A percentile compares a stretch with the other conserved stretches of the same genome.
phyloP scores from a whole-genome alignment of 345 rosid genomes.

The Pugionium dolabratum region DNA sequence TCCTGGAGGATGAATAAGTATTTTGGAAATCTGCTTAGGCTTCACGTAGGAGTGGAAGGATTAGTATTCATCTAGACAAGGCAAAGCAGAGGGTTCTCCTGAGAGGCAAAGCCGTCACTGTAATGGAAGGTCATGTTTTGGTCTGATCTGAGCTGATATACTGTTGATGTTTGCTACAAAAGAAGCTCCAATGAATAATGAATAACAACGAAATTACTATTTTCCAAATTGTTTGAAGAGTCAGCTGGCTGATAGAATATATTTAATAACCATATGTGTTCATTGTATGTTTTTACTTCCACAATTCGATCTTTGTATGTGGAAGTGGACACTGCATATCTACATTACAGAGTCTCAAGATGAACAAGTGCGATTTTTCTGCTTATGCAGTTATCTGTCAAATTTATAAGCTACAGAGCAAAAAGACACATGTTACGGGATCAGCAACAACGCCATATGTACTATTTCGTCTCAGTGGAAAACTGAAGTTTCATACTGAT shows the following conservation, averaged over 20 bases:
- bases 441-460: background rate
- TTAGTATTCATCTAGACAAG: slow-evolving; percentile 56
- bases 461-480: slow-evolving; percentile 39
- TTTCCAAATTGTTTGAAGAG: background rate
- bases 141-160: slow-evolving; percentile 38
- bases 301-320: slow-evolving; percentile 44
- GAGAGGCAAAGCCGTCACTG: slow-evolving; percentile 62
- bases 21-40: slow-evolving; percentile 45
- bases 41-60: slow-evolving; percentile 62
- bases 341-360: slow-evolving; percentile 59
- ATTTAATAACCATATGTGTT: background rate
- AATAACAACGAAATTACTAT: background rate
- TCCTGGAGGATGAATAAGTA: slow-evolving; percentile 4
- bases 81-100: slow-evolving; percentile 57
- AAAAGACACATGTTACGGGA: background rate
- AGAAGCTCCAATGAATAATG: background rate
- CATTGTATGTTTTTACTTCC: background rate
- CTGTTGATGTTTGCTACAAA: background rate
- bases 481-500: slow-evolving; percentile 47
- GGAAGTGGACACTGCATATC: slow-evolving; percentile 62
- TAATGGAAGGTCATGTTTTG: slow-evolving; percentile 66
- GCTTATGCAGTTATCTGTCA: slow-evolving; percentile 42
- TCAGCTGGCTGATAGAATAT: slow-evolving; percentile 1
- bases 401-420: background rate
- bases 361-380: slow-evolving; percentile 46